A percentile compares a stretch with the other conserved stretches of the same genome.
Conservation (phyloP, 2,329 filamentous ascomycete species). For the Albifimbria verrucaria region DNA sequence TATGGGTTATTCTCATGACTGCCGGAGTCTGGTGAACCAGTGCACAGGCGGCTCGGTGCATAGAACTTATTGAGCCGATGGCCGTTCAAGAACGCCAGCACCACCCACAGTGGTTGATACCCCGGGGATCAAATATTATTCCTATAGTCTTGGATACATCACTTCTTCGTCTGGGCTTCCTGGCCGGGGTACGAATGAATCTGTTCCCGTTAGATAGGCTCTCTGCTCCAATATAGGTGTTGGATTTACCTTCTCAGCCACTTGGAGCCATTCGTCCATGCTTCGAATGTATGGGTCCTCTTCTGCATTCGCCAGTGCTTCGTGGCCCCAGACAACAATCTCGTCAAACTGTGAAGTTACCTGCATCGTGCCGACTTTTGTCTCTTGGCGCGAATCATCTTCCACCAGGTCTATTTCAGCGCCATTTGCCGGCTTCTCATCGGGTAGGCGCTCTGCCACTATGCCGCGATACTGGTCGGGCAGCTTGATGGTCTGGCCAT, state of each 20-base stretch:
- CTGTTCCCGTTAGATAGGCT: slow-evolving; percentile 1
- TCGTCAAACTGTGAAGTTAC: slow-evolving; percentile 68
- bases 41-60: too few relatives aligned
- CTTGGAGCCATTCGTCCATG: slow-evolving; percentile 75
- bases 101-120: too few relatives aligned
- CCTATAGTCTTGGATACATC: not conserved
- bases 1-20: too few relatives aligned
- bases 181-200: slow-evolving; percentile 11
- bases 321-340: slow-evolving; percentile 82
- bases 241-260: slow-evolving; percentile 60
- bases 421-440: slow-evolving; percentile 24
- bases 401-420: slow-evolving; percentile 41
- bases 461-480: slow-evolving; percentile 70
- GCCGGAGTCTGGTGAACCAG: too few relatives aligned
- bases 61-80: not conserved
- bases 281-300: slow-evolving; percentile 70
- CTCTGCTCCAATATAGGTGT: not conserved
- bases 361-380: slow-evolving; percentile 55
- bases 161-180: not conserved
- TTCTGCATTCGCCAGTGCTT: slow-evolving; percentile 56
- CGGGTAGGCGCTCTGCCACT: slow-evolving; percentile 42
- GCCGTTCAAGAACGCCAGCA: too few relatives aligned
- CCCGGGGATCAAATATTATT: too few relatives aligned
- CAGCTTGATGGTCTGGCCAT: slow-evolving; percentile 62
- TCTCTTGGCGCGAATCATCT: slow-evolving; percentile 32